A percentile compares a stretch with the other conserved stretches of the same genome.
phyloP scores from a whole-genome alignment of 371 early-diverging fungal genomes.

The Mucor velutinosus region DNA sequence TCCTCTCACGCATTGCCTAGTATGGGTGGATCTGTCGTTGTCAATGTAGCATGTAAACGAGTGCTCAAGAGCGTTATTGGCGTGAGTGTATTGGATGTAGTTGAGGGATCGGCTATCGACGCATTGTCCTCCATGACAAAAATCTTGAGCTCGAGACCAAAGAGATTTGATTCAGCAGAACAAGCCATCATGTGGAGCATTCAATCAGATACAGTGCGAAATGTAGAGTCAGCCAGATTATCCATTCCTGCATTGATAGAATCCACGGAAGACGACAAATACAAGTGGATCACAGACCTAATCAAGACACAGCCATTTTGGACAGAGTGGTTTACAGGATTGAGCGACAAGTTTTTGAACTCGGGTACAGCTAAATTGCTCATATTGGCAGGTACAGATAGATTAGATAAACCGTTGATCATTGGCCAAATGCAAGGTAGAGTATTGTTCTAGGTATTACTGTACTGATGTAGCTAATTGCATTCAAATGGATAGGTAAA shows the following conservation, averaged over 20 bases:
- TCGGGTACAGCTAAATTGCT: conserved; percentile 78
- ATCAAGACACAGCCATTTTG: conserved; percentile 73
- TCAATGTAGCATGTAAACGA: conserved; percentile 65
- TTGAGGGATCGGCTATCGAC: conserved; percentile 87
- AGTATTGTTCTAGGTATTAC: background rate
- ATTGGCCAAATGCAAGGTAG: conserved; percentile 97
- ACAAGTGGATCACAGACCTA: conserved; percentile 78
- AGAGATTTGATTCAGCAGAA: conserved; percentile 54
- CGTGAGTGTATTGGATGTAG: conserved; percentile 85
- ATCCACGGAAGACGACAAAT: conserved; percentile 21
- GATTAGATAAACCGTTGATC: conserved; percentile 88
- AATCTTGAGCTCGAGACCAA: conserved; percentile 66
- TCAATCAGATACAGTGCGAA: conserved; percentile 65
- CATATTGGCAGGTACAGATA: conserved; percentile 89
- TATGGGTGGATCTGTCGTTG: conserved; percentile 91
- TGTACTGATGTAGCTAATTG: background rate
- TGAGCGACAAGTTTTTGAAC: conserved; percentile 81
- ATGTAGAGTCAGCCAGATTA: conserved; percentile 72
- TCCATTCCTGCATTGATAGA: conserved; percentile 72
- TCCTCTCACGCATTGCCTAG: conserved; percentile 35
- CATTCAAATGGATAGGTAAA: conserved; percentile 45
- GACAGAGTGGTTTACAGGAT: conserved; percentile 85
- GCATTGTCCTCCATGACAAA: conserved; percentile 69
- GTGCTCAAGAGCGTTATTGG: conserved; percentile 67
- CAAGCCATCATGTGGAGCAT: conserved; percentile 79